Percentiles rank a stretch among this genome's conserved stretches.
Conservation (phyloP, 192 early-diverging fungal genomes). For the Pilobolus umbonatus region DNA sequence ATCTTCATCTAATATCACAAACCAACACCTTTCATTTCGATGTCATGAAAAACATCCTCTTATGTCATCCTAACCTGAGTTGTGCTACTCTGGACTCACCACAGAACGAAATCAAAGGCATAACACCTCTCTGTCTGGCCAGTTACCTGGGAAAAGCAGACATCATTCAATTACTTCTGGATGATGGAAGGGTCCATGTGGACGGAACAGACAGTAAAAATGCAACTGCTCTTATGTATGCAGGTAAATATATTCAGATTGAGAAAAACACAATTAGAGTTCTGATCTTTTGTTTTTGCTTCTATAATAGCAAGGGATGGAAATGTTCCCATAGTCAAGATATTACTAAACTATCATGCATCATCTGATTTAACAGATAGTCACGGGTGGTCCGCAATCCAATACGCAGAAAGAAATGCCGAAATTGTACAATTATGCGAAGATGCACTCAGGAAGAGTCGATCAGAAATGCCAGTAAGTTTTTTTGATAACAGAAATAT, state of each 20-base stretch:
- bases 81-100: conserved; percentile 49
- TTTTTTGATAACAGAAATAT: background rate
- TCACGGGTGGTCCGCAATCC: conserved; percentile 63
- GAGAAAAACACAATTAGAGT: too few relatives aligned
- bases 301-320: conserved; percentile 52
- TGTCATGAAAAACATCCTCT: conserved; percentile 44
- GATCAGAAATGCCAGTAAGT: conserved; percentile 43
- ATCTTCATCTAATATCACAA: conserved; percentile 49
- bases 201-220: conserved; percentile 58
- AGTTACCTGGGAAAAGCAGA: conserved; percentile 61
- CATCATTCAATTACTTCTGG: conserved; percentile 50
- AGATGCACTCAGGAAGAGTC: conserved; percentile 38
- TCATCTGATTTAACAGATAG: conserved; percentile 52
- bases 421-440: conserved; percentile 57
- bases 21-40: conserved; percentile 46
- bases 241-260: conserved; percentile 44
- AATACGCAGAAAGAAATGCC: conserved; percentile 53
- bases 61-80: conserved; percentile 46
- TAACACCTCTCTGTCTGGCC: conserved; percentile 63
- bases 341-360: conserved; percentile 47
- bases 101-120: conserved; percentile 57
- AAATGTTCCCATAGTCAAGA: conserved; percentile 48
- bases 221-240: conserved; percentile 68
- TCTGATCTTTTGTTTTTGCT: background rate
- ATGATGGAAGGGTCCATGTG: conserved; percentile 58